Evolutionary conservation across 2,329 filamentous ascomycete genomes (phyloP).

Genomic region (Ramichloridium luteum): DNA sequence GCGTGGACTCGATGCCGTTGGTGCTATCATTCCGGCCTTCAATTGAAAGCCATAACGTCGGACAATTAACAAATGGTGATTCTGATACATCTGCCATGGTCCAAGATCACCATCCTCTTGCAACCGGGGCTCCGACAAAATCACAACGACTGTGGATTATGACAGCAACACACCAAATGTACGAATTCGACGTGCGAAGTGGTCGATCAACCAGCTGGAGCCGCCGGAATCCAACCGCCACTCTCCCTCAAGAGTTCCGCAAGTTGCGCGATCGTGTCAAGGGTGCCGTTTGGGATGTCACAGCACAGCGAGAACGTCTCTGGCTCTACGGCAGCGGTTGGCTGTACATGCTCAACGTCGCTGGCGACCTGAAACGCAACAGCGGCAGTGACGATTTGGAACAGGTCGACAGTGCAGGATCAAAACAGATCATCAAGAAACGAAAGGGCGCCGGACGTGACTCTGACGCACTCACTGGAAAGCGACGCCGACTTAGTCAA

Average conservation of each 20-base stretch:
- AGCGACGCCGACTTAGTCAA: slow-evolving; percentile 16
- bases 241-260: slow-evolving; percentile 61
- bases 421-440: no score
- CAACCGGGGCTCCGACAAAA: neutral
- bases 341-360: slow-evolving; percentile 84
- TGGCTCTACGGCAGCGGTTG: slow-evolving; percentile 84
- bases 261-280: slow-evolving; percentile 68
- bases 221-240: slow-evolving; percentile 62
- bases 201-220: slow-evolving; percentile 78
- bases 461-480: no score
- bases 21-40: slow-evolving; percentile 36
- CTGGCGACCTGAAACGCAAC: slow-evolving; percentile 48
- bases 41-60: neutral
- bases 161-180: slow-evolving; percentile 54
- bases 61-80: neutral
- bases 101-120: no score
- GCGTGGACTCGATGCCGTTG: slow-evolving; percentile 33
- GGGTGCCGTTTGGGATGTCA: slow-evolving; percentile 70
- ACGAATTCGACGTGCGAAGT: slow-evolving; percentile 66
- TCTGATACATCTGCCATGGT: slow-evolving; percentile 2
- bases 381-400: slow-evolving; percentile 3
- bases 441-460: no score
- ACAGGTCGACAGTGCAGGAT: slow-evolving; percentile 11
- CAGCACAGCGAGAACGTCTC: slow-evolving; percentile 43
- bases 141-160: slow-evolving; percentile 46